A percentile compares a stretch with the other conserved stretches of the same genome.
phyloP scores from a whole-genome alignment of 108 stramenopile species.

The Cyclostephanos tholiformis region DNA sequence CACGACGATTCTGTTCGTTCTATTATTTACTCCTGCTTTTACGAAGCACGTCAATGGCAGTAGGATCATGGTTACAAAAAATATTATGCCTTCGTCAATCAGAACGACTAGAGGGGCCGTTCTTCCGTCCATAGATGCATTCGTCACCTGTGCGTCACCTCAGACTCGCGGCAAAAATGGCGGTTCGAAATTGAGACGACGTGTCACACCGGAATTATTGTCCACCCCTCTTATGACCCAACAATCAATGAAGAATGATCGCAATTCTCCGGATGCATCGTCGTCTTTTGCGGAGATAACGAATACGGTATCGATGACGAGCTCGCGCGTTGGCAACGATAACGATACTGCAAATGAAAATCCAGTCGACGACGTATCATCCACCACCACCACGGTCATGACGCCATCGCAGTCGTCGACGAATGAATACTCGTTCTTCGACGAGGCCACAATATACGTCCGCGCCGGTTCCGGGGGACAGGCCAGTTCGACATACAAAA shows the following conservation, averaged over 20 bases:
- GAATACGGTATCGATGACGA: no score
- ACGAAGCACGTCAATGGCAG: no score
- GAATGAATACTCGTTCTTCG: constrained; percentile 89
- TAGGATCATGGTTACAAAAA: no score
- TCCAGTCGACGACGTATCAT: not conserved
- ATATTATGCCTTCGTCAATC: no score
- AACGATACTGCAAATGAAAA: not conserved
- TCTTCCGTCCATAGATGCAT: no score
- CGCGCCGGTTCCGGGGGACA: constrained; percentile 88
- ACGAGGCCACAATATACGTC: constrained; percentile 82
- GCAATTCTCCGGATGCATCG: not conserved
- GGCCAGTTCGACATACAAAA: constrained; percentile 80
- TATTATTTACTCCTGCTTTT: no score
- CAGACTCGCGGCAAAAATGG: not conserved
- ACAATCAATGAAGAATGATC: not conserved
- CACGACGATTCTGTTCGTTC: not conserved
- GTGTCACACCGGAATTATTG: not conserved
- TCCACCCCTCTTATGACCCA: not conserved
- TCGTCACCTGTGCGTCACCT: not conserved
- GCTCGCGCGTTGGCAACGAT: no score
- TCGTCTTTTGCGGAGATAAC: not conserved
- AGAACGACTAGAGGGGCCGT: no score
- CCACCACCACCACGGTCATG: not conserved
- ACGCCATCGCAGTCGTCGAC: constrained; percentile 10
- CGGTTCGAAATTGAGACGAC: not conserved